A percentile compares a stretch with the other conserved stretches of the same genome.
phyloP scores from a whole-genome alignment of 169 alveolate genomes.

The Miamiensis avidus region DNA sequence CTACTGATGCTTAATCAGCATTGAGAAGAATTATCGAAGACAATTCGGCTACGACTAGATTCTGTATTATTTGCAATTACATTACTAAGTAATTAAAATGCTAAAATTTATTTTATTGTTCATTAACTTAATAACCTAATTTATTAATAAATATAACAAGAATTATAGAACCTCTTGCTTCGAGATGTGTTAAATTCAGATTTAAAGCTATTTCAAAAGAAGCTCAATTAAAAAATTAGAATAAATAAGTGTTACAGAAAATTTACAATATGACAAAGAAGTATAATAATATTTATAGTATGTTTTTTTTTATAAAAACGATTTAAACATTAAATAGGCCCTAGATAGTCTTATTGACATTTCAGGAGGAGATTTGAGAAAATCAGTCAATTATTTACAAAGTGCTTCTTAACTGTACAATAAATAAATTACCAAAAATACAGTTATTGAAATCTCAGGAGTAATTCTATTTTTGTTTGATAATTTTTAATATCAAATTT shows the following conservation, averaged over 20 bases:
- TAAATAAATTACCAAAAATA: constrained; percentile 55
- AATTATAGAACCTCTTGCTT: constrained; percentile 95
- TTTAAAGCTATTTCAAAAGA: constrained; percentile 93
- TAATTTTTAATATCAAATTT: neutral
- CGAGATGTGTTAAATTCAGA: constrained; percentile 96
- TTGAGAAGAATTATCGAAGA: constrained; percentile 98
- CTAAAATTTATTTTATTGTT: neutral
- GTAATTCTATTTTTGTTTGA: constrained; percentile 18
- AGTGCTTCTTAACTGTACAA: constrained; percentile 83
- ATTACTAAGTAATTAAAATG: constrained; percentile 50
- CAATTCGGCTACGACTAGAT: constrained; percentile 94
- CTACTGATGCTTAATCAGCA: constrained; percentile 99
- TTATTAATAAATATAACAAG: constrained; percentile 56
- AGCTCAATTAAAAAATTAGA: constrained; percentile 91
- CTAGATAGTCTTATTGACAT: constrained; percentile 83
- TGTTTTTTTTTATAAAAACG: neutral
- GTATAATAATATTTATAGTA: no score
- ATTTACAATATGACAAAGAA: constrained; percentile 57
- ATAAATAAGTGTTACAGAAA: constrained; percentile 85
- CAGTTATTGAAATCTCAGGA: constrained; percentile 74
- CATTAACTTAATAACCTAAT: no score
- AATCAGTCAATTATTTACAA: constrained; percentile 93
- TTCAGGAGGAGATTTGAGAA: constrained; percentile 95
- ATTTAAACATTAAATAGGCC: constrained; percentile 35
- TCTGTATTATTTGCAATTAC: constrained; percentile 98